Evolutionary conservation across 2,329 filamentous ascomycete species (phyloP).

Genomic region (Xylaria sp.): DNA sequence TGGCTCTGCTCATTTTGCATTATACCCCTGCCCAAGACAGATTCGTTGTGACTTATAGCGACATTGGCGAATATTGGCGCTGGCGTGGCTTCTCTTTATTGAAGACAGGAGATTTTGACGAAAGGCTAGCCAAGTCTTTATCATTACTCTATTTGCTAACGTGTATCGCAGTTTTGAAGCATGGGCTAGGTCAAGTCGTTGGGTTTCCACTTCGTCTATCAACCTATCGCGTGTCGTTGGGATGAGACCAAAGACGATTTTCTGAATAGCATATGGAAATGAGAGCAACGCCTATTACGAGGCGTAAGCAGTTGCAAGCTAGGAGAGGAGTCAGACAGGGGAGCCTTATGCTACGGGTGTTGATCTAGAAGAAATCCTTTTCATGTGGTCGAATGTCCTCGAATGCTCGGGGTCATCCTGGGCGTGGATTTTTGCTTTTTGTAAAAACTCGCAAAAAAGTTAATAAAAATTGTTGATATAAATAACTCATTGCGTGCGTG

Average conservation of each 20-base stretch:
- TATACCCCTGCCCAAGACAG: slow-evolving; percentile 48
- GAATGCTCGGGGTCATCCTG: slow-evolving; percentile 5
- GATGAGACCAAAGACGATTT: slow-evolving; percentile 41
- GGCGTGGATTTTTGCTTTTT: slow-evolving; percentile 21
- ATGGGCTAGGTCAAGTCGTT: slow-evolving; percentile 15
- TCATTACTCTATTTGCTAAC: slow-evolving; percentile 34
- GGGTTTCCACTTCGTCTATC: slow-evolving; percentile 11
- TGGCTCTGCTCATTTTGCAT: slow-evolving; percentile 47
- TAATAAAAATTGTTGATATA: slow-evolving; percentile 21
- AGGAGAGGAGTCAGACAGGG: slow-evolving; percentile 3
- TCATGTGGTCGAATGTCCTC: slow-evolving; percentile 7
- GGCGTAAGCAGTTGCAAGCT: neutral
- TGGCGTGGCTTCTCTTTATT: slow-evolving; percentile 39
- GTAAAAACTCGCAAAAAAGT: slow-evolving; percentile 23
- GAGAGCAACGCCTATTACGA: slow-evolving; percentile 1
- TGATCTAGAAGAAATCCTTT: slow-evolving; percentile 30
- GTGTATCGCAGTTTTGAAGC: slow-evolving; percentile 29
- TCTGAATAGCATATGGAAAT: slow-evolving; percentile 33
- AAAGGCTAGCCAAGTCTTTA: slow-evolving; percentile 18
- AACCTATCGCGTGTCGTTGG: slow-evolving; percentile 31
- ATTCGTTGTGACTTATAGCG: slow-evolving; percentile 43
- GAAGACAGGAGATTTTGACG: slow-evolving; percentile 36
- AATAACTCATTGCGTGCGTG: neutral
- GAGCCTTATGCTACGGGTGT: neutral
- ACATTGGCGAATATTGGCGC: slow-evolving; percentile 44